These are phyloP conservation scores for Leccinum cinnamomeum DNA, from an alignment of 1,284 basidiomycete species.

Conservation along the genomic window DNA sequence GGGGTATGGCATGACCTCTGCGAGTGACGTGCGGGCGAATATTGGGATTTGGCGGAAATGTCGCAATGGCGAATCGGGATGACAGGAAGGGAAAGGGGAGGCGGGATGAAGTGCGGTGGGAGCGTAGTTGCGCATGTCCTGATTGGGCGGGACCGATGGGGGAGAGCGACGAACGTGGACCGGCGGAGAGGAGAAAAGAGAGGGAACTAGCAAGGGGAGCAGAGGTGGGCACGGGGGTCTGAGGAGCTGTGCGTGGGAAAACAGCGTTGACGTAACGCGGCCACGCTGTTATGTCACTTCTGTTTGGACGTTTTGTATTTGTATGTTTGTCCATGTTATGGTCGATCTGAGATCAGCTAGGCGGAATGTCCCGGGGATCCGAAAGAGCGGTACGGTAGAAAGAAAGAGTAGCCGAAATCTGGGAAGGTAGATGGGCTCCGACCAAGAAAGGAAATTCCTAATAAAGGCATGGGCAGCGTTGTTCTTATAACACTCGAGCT, in stretches of 20 bases:
- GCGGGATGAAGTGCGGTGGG: constrained; percentile 11
- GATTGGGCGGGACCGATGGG: constrained; percentile 12
- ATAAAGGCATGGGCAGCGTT: constrained; percentile 29
- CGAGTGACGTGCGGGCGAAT: not conserved
- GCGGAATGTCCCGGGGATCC: constrained; percentile 36
- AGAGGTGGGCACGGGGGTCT: constrained; percentile 10
- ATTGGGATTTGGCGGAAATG: not conserved
- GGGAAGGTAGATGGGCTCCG: constrained; percentile 34
- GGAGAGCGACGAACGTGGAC: constrained; percentile 5
- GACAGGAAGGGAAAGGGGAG: constrained; percentile 1
- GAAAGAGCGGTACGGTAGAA: constrained; percentile 36
- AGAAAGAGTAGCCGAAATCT: constrained; percentile 42
- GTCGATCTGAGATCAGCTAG: constrained; percentile 32
- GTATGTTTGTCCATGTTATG: constrained; percentile 11
- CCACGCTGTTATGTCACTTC: constrained; percentile 36
- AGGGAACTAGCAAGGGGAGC: not conserved
- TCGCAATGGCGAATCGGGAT: not conserved
- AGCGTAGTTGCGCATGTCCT: constrained; percentile 20
- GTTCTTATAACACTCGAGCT: constrained; percentile 36
- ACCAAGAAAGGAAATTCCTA: constrained; percentile 20
- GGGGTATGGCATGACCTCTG: not conserved
- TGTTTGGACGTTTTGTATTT: constrained; percentile 26
- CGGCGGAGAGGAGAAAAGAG: constrained; percentile 12
- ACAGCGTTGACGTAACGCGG: constrained; percentile 33
- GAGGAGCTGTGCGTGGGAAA: constrained; percentile 36